Evolutionary conservation across 1,139 yeast species (phyloP).

Genomic region (Taphrina wiesneri): DNA sequence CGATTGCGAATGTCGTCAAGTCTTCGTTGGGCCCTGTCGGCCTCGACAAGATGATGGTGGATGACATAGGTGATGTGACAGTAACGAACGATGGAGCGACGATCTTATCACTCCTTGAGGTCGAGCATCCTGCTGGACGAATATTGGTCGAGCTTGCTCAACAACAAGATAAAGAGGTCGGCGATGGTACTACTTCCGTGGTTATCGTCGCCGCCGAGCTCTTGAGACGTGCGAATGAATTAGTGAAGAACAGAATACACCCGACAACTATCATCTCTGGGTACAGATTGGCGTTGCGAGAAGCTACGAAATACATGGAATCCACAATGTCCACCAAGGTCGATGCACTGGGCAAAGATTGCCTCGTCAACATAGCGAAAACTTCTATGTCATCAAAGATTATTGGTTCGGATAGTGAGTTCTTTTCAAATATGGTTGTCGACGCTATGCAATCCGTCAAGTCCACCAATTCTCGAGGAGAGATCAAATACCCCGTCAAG

Average conservation of each 20-base stretch:
- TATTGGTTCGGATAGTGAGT: slow-evolving; percentile 90
- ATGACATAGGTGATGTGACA: slow-evolving; percentile 98
- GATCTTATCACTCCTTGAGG: slow-evolving; percentile 83
- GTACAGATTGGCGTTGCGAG: slow-evolving; percentile 87
- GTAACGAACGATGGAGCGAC: slow-evolving; percentile 99
- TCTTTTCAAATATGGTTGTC: slow-evolving; percentile 86
- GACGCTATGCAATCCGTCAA: slow-evolving; percentile 95
- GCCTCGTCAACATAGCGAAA: slow-evolving; percentile 78
- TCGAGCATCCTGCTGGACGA: slow-evolving; percentile 98
- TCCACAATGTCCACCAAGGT: slow-evolving; percentile 83
- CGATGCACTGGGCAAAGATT: slow-evolving; percentile 77
- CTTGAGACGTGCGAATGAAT: slow-evolving; percentile 86
- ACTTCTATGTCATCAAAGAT: slow-evolving; percentile 97
- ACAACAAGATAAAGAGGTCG: slow-evolving; percentile 98
- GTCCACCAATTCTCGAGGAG: slow-evolving; percentile 85
- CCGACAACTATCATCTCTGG: slow-evolving; percentile 98
- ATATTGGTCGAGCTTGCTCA: slow-evolving; percentile 96
- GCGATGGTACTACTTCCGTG: slow-evolving; percentile 82
- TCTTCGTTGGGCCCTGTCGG: slow-evolving; percentile 98
- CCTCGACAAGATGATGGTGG: slow-evolving; percentile 96
- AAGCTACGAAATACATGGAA: slow-evolving; percentile 83
- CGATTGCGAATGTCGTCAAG: slow-evolving; percentile 96
- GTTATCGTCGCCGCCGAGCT: slow-evolving; percentile 59
- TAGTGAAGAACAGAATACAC: slow-evolving; percentile 89
- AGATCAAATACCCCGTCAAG: slow-evolving; percentile 89